A percentile compares a stretch with the other conserved stretches of the same genome.
phyloP scores from a whole-genome alignment of 805 yeast species.

The Barnettozyma californica region DNA sequence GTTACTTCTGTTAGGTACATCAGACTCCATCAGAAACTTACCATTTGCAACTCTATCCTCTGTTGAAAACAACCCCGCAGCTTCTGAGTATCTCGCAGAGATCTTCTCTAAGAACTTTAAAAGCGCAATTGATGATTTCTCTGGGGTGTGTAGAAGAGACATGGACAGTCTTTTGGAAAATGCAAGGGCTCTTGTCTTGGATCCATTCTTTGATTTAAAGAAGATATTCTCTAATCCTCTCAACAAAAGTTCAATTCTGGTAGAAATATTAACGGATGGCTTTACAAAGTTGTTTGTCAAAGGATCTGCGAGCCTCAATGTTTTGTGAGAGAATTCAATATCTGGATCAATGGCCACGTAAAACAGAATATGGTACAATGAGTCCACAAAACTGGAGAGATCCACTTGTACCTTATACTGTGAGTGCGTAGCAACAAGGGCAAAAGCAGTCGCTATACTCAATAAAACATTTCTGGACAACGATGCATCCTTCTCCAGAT shows the following conservation, averaged over 20 bases:
- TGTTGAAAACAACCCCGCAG: constrained; percentile 74
- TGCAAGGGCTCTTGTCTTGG: constrained; percentile 64
- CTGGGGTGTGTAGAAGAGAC: constrained; percentile 71
- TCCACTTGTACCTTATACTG: constrained; percentile 74
- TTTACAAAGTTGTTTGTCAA: constrained; percentile 41
- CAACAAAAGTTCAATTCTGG: constrained; percentile 80
- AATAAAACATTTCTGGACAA: constrained; percentile 65
- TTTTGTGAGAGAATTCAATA: constrained; percentile 77
- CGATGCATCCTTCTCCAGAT: constrained; percentile 35
- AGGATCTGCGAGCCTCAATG: constrained; percentile 79
- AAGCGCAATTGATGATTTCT: constrained; percentile 75
- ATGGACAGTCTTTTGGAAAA: constrained; percentile 78
- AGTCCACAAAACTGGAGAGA: constrained; percentile 71
- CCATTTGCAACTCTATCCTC: constrained; percentile 89
- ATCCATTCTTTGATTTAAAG: constrained; percentile 66
- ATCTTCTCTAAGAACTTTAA: constrained; percentile 76
- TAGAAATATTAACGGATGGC: constrained; percentile 80
- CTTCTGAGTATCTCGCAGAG: constrained; percentile 61
- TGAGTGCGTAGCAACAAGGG: constrained; percentile 71
- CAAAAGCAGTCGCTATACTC: constrained; percentile 86
- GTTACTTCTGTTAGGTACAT: constrained; percentile 69
- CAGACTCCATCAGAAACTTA: constrained; percentile 56
- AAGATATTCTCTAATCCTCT: constrained; percentile 77
- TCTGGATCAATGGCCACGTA: constrained; percentile 74
- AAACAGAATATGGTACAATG: constrained; percentile 64